Evolutionary conservation across 2,329 filamentous ascomycete species (phyloP), one percentile per base, ranked within the genome.

Genomic region (Colletotrichum agaves): DNA sequence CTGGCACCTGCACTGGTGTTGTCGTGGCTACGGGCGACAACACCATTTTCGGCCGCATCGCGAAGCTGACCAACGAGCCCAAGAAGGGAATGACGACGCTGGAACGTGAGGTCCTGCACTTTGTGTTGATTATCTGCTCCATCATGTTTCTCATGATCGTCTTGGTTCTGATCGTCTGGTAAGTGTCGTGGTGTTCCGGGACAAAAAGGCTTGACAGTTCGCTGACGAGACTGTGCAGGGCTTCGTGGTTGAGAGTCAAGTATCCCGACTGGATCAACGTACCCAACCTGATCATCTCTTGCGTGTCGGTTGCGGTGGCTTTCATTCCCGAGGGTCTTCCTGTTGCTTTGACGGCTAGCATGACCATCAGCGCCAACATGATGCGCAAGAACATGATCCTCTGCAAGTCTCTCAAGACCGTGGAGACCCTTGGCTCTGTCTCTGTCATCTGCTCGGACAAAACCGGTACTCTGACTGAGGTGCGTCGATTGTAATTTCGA

Each of bases 391-490:
- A 93, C 76, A 91, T 91, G 74, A 89, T 94, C 47, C 84, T 94
- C 8, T 93, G 91, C 87, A 94, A 94, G 79, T 92, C 90, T 0
- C 82, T 94, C 52, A 92, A 92, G 78, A 93, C 91, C 0, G 91
- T 93, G 0, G 91, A 93, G 78, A 93, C 91, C 0, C 83, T 93
- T 0, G 91, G 91, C 0, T 85, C 89, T 0, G 91, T 93, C 1
- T 91, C 89, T 0, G 87, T 92, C 7, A 89, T 94, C 44, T 93
- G 91, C 75, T 92, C 90, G 0, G 91, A 93, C 75, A 93, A 93
- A 80, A 93, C 91, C 0, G 91, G 91, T 3, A 92, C 90, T 0
- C 79, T 92, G 63, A 92, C 90, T 12, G 77, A 81, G 81, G 85
- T 76, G 75, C 71, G 78, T 70, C 53, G 27, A 11, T 11, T 53